These are phyloP conservation scores for Calycina herbarum DNA, from an alignment of 2,329 filamentous ascomycete species.

Conservation along the genomic window DNA sequence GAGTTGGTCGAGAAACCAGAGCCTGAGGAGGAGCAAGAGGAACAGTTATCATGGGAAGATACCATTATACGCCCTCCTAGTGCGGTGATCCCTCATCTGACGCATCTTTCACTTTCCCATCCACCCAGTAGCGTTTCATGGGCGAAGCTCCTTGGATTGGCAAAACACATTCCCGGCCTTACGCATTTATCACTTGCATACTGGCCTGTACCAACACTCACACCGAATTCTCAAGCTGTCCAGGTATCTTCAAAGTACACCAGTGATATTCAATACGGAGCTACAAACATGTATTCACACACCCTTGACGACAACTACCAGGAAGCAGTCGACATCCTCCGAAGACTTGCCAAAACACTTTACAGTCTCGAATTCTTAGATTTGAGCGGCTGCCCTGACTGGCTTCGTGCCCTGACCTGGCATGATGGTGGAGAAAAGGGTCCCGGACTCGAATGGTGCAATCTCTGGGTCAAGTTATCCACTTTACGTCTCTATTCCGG, in stretches of 20 bases:
- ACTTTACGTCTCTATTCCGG: conserved; percentile 25
- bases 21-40: conserved; percentile 12
- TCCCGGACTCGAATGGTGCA: conserved; percentile 31
- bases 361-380: conserved; percentile 63
- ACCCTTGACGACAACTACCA: conserved; percentile 58
- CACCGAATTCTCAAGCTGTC: conserved; percentile 52
- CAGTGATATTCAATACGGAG: conserved; percentile 51
- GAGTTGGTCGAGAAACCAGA: conserved; percentile 44
- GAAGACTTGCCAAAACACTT: conserved; percentile 52
- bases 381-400: conserved; percentile 58
- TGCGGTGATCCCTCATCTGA: conserved; percentile 52
- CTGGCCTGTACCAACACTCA: conserved; percentile 62
- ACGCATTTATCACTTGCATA: conserved; percentile 62
- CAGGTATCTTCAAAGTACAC: conserved; percentile 47
- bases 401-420: conserved; percentile 42
- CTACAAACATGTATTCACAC: conserved; percentile 59
- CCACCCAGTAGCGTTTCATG: conserved; percentile 48
- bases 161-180: conserved; percentile 51
- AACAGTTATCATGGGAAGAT: conserved; percentile 32
- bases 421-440: conserved; percentile 17
- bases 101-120: conserved; percentile 58
- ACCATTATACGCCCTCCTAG: conserved; percentile 25
- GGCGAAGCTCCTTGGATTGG: conserved; percentile 58
- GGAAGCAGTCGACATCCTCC: conserved; percentile 57
- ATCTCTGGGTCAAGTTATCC: conserved; percentile 29